Conservation (phyloP, 495 filamentous ascomycete species). For the Penicillium bialowiezense region DNA sequence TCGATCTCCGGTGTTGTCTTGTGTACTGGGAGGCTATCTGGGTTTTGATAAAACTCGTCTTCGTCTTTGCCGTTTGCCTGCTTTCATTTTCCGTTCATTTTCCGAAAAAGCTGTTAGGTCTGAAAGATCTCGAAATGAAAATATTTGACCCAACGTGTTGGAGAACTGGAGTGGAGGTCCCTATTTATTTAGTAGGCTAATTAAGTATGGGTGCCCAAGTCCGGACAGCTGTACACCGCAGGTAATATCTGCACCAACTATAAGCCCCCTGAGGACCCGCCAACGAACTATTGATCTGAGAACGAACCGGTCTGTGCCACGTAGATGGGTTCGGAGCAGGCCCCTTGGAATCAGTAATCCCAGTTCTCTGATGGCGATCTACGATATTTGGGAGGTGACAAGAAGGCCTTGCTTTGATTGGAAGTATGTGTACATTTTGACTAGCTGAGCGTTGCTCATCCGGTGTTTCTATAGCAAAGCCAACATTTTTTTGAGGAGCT, state of each 20-base stretch:
- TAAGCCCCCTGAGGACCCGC: neutral
- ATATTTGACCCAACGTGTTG: neutral
- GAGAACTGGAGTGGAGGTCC: neutral
- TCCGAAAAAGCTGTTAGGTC: constrained; percentile 5
- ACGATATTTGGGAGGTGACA: no score
- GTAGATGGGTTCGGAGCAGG: neutral
- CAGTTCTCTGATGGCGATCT: no score
- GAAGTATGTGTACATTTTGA: constrained; percentile 8
- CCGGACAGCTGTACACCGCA: neutral
- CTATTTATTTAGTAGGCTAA: neutral
- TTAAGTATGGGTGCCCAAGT: constrained; percentile 20
- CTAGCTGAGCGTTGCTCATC: neutral
- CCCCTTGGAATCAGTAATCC: no score
- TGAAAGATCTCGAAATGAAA: neutral
- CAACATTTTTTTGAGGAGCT: neutral
- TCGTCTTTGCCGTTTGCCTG: no score
- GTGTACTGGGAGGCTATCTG: constrained; percentile 18
- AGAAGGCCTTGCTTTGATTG: no score
- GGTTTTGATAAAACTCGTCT: neutral
- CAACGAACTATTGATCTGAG: neutral
- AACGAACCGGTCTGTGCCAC: neutral
- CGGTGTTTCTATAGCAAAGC: neutral
- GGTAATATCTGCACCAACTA: neutral
- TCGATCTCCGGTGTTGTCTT: neutral
- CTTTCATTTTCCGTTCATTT: neutral